Evolutionary conservation across 2,329 filamentous ascomycete genomes (phyloP).

Genomic region (Tolypocladium sp.): DNA sequence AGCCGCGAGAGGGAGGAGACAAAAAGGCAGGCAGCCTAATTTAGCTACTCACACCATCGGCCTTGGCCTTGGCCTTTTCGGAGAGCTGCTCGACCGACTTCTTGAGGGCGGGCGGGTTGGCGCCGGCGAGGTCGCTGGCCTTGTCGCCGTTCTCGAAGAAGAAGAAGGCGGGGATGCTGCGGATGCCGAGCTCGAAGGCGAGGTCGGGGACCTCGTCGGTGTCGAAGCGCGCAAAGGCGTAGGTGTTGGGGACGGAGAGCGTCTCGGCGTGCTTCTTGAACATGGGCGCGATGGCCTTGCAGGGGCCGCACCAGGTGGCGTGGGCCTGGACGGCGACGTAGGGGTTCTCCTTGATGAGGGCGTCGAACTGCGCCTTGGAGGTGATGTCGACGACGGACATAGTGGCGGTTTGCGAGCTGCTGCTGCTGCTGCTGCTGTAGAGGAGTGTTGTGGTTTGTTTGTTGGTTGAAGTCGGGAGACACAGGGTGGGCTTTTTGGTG

Average conservation of each 20-base stretch:
- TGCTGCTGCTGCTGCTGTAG: not conserved
- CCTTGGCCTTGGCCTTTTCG: slow-evolving; percentile 16
- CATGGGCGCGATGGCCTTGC: slow-evolving; percentile 49
- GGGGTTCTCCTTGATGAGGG: slow-evolving; percentile 35
- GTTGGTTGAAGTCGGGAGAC: not conserved
- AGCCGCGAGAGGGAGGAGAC: not conserved
- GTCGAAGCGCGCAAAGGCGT: slow-evolving; percentile 50
- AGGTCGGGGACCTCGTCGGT: slow-evolving; percentile 44
- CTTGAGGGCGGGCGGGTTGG: slow-evolving; percentile 23
- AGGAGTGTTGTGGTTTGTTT: not conserved
- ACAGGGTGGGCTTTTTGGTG: not conserved
- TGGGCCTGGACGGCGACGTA: slow-evolving; percentile 49
- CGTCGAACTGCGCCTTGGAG: slow-evolving; percentile 35
- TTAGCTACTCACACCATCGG: slow-evolving; percentile 5
- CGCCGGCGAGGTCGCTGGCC: slow-evolving; percentile 33
- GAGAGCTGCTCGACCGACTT: slow-evolving; percentile 14
- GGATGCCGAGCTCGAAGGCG: slow-evolving; percentile 38
- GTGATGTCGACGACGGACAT: slow-evolving; percentile 26
- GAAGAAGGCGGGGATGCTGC: slow-evolving; percentile 50
- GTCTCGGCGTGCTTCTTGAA: slow-evolving; percentile 37
- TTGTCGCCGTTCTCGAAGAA: slow-evolving; percentile 47
- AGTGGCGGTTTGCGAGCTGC: slow-evolving; percentile 2
- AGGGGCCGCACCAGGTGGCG: slow-evolving; percentile 52
- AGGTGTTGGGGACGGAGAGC: slow-evolving; percentile 26
- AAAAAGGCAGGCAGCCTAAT: not conserved